Conservation (phyloP, 495 filamentous ascomycete species). For the Collariella sp. region DNA sequence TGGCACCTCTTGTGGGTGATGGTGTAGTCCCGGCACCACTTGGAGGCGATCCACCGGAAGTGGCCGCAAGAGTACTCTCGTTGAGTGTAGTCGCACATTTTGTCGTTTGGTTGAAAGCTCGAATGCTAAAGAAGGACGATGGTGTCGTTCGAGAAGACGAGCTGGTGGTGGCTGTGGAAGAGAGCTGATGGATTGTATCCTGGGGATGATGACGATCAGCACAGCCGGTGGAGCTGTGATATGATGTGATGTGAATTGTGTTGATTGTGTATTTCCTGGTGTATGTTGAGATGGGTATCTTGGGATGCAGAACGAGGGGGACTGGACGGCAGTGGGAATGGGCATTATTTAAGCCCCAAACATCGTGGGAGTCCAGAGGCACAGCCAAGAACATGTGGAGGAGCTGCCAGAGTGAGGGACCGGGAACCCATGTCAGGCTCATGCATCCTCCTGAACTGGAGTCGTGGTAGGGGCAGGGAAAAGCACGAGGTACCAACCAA, state of each 20-base stretch:
- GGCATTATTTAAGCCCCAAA: conserved; percentile 22
- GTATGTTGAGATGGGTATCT: not conserved
- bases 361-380: conserved; percentile 8
- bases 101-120: not conserved
- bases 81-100: conserved; percentile 31
- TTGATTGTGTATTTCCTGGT: too few species aligned
- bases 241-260: too few species aligned
- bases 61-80: conserved; percentile 36
- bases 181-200: not conserved
- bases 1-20: conserved; percentile 35
- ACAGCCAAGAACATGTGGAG: not conserved
- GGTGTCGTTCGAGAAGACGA: not conserved
- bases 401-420: conserved; percentile 14
- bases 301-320: conserved; percentile 2
- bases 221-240: not conserved
- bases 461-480: conserved; percentile 18
- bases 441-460: conserved; percentile 11
- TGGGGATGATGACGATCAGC: not conserved
- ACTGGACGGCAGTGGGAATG: conserved; percentile 11
- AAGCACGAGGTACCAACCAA: conserved; percentile 6
- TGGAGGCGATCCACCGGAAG: conserved; percentile 37
- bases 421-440: conserved; percentile 21
- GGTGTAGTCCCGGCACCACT: conserved; percentile 35
- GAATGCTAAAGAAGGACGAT: not conserved
- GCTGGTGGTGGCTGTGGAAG: not conserved